Evolutionary conservation across 345 rosid species (phyloP).

Genomic region (Hirschfeldia incana): DNA sequence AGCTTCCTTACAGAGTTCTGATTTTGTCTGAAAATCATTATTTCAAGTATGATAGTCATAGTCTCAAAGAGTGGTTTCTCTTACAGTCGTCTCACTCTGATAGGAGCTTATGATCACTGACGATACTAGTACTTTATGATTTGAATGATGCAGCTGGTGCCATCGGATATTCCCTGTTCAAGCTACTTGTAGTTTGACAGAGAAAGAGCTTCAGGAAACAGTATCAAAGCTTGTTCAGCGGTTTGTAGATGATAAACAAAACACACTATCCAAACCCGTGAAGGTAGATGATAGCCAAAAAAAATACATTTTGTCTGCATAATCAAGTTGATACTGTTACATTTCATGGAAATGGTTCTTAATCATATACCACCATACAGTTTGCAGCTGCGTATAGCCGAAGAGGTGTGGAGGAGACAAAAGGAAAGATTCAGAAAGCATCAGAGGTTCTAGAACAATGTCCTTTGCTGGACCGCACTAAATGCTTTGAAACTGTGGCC

Average conservation of each 20-base stretch:
- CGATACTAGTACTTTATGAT: conserved; percentile 16
- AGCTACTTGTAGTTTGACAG: conserved; percentile 76
- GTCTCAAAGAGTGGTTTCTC: conserved; percentile 3
- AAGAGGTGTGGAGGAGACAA: conserved; percentile 75
- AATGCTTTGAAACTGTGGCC: conserved; percentile 78
- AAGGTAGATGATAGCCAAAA: conserved; percentile 50
- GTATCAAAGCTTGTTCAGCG: conserved; percentile 74
- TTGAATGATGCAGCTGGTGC: conserved; percentile 74
- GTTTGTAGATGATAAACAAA: conserved; percentile 55
- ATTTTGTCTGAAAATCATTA: background rate
- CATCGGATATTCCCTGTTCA: conserved; percentile 92
- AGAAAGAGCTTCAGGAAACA: conserved; percentile 63
- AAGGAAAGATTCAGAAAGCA: conserved; percentile 44
- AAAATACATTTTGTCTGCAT: background rate
- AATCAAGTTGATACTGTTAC: background rate
- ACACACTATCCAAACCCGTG: conserved; percentile 49
- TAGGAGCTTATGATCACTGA: background rate
- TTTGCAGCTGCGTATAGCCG: conserved; percentile 91
- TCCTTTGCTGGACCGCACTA: conserved; percentile 67
- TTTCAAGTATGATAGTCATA: background rate
- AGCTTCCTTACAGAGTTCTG: background rate
- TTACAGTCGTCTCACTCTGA: background rate
- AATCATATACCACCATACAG: conserved; percentile 36
- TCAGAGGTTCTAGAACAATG: conserved; percentile 42
- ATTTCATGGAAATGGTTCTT: background rate